These are phyloP conservation scores for Polygonum aviculare DNA, from an alignment of 148 eudicot species.

Conservation along the genomic window DNA sequence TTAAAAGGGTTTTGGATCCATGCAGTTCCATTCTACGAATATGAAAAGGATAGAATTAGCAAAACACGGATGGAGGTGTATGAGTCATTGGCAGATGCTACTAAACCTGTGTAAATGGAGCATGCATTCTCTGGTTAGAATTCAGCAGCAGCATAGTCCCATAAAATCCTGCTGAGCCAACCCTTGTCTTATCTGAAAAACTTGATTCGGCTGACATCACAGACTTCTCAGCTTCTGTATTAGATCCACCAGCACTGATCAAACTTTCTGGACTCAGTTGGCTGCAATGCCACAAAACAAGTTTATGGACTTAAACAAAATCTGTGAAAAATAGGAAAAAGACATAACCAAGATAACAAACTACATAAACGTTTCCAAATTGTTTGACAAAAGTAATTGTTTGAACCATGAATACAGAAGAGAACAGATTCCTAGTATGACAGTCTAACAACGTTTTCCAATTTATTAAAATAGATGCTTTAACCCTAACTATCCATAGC, in stretches of 20 bases:
- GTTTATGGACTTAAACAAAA: not conserved
- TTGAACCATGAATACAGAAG: not conserved
- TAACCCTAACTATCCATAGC: not conserved
- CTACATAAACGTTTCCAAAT: not conserved
- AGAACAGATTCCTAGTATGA: not conserved
- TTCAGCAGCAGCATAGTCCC: constrained; percentile 70
- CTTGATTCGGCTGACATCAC: constrained; percentile 17
- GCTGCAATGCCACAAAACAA: constrained; percentile 17
- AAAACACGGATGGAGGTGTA: not conserved
- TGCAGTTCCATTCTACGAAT: not conserved
- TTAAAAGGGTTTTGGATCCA: not conserved
- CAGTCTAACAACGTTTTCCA: not conserved
- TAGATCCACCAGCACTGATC: constrained; percentile 19
- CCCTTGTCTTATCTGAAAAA: constrained; percentile 32
- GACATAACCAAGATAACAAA: not conserved
- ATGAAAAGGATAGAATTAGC: not conserved
- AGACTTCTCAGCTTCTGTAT: constrained; percentile 15
- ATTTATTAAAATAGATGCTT: not conserved
- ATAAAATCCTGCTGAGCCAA: constrained; percentile 66
- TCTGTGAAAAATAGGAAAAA: not conserved
- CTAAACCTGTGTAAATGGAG: constrained; percentile 78
- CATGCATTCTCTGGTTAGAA: constrained; percentile 67
- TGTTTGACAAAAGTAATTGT: not conserved
- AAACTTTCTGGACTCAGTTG: constrained; percentile 20
- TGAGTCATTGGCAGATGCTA: not conserved